Percentiles rank a stretch among this genome's conserved stretches.
These are phyloP conservation scores for Raffaelea ambrosiae DNA, from an alignment of 2,329 filamentous ascomycete species.

Conservation along the genomic window DNA sequence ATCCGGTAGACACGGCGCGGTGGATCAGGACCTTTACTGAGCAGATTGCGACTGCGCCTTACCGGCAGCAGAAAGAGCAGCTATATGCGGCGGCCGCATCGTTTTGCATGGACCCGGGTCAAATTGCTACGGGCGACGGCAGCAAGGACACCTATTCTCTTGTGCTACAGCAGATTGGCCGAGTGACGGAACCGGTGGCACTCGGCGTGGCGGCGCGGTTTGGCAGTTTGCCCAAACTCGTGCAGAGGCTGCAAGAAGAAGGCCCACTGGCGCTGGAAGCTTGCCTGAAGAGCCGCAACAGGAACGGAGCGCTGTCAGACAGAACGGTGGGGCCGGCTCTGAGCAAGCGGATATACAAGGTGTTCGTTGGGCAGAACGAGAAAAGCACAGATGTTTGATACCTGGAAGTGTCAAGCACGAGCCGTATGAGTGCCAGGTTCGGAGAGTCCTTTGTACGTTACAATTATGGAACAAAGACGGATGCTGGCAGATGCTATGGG, in stretches of 20 bases:
- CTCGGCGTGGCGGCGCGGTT: constrained; percentile 59
- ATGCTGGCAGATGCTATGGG: no score
- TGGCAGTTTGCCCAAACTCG: constrained; percentile 46
- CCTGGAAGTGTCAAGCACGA: no score
- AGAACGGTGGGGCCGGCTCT: constrained; percentile 47
- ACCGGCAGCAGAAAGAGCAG: constrained; percentile 47
- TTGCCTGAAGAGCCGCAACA: constrained; percentile 48
- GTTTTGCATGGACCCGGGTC: constrained; percentile 74
- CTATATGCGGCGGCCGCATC: constrained; percentile 42
- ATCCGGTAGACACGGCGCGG: constrained; percentile 55
- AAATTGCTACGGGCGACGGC: constrained; percentile 62
- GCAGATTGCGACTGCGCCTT: constrained; percentile 69
- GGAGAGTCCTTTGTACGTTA: no score
- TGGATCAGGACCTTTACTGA: constrained; percentile 70
- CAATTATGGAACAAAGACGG: no score
- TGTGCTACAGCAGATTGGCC: constrained; percentile 68
- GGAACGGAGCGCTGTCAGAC: constrained; percentile 47
- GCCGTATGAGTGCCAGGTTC: no score
- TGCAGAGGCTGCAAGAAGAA: constrained; percentile 46
- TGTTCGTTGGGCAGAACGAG: constrained; percentile 51
- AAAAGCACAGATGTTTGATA: constrained; percentile 43
- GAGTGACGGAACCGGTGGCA: constrained; percentile 64
- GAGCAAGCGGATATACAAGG: constrained; percentile 49
- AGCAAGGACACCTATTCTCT: constrained; percentile 59
- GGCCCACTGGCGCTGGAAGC: constrained; percentile 57